Conservation (phyloP, 495 filamentous ascomycete genomes). For the Evansstolkia leycettana region DNA sequence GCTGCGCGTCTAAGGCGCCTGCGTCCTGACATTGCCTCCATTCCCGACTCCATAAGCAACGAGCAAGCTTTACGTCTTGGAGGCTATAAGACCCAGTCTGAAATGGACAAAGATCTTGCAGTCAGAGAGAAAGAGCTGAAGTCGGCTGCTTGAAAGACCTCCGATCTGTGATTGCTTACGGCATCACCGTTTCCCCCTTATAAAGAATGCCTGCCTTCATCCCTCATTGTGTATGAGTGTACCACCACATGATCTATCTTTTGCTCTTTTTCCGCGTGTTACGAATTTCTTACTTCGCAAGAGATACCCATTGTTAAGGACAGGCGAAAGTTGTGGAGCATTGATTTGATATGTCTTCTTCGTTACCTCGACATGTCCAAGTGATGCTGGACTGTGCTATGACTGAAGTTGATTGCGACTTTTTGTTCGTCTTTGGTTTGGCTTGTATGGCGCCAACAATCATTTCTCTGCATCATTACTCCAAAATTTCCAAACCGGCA, state of each 20-base stretch:
- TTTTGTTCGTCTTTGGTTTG: too few relatives aligned
- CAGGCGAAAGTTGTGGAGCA: neutral
- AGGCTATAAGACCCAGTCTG: constrained; percentile 17
- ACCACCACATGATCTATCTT: neutral
- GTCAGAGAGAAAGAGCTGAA: constrained; percentile 12
- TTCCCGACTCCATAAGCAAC: constrained; percentile 13
- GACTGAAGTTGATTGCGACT: too few relatives aligned
- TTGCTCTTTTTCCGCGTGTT: neutral
- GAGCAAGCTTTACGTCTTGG: constrained; percentile 15
- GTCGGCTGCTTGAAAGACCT: constrained; percentile 1
- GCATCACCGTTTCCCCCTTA: too few relatives aligned
- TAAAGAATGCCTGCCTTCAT: too few relatives aligned
- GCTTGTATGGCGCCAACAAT: too few relatives aligned
- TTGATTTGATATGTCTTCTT: neutral
- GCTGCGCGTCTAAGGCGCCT: constrained; percentile 16
- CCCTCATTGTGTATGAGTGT: neutral
- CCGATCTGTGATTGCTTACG: too few relatives aligned
- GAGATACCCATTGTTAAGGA: constrained; percentile 3
- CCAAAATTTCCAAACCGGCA: neutral
- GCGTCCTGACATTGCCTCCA: constrained; percentile 15
- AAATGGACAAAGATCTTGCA: constrained; percentile 19
- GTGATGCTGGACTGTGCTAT: too few relatives aligned
- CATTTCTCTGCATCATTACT: too few relatives aligned
- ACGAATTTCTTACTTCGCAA: neutral
- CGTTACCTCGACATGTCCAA: too few relatives aligned